Conservation (phyloP, 192 early-diverging fungal species). For the Entomortierella beljakovae region DNA sequence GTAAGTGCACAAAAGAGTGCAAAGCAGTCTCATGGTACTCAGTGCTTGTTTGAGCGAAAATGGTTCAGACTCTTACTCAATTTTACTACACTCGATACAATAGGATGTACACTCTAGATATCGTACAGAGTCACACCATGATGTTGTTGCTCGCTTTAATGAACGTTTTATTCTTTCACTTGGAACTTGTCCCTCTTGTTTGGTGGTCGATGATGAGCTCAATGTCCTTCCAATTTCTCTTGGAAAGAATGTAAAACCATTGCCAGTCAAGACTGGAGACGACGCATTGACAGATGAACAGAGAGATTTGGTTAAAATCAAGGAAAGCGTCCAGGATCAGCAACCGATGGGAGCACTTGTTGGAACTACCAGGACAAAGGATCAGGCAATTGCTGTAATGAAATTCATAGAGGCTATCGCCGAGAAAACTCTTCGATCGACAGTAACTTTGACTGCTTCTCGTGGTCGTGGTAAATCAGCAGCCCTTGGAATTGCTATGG, state of each 20-base stretch:
- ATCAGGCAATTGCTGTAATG: conserved; percentile 97
- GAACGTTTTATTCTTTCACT: conserved; percentile 97
- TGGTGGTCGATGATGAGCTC: conserved; percentile 98
- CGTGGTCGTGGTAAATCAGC: conserved; percentile 99
- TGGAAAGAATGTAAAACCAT: conserved; percentile 93
- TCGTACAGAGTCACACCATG: conserved; percentile 92
- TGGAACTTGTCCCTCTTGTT: conserved; percentile 85
- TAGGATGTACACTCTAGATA: conserved; percentile 97
- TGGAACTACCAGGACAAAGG: conserved; percentile 82
- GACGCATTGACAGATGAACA: conserved; percentile 59
- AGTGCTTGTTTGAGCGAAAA: no score
- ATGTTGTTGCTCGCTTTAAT: conserved; percentile 96
- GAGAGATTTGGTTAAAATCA: conserved; percentile 83
- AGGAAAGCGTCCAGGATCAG: conserved; percentile 90
- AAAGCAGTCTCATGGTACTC: not conserved
- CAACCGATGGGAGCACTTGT: conserved; percentile 92
- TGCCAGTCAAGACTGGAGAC: conserved; percentile 68
- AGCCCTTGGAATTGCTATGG: conserved; percentile 93
- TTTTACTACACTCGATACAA: not conserved
- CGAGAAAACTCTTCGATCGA: conserved; percentile 92
- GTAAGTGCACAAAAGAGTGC: conserved; percentile 44
- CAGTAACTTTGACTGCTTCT: conserved; percentile 93
- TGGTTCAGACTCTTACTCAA: no score
- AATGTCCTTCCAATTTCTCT: conserved; percentile 95
- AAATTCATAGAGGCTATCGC: conserved; percentile 97